Evolutionary conservation across 2,329 filamentous ascomycete genomes (phyloP).

Genomic region (Sporothrix brunneoviolacea): DNA sequence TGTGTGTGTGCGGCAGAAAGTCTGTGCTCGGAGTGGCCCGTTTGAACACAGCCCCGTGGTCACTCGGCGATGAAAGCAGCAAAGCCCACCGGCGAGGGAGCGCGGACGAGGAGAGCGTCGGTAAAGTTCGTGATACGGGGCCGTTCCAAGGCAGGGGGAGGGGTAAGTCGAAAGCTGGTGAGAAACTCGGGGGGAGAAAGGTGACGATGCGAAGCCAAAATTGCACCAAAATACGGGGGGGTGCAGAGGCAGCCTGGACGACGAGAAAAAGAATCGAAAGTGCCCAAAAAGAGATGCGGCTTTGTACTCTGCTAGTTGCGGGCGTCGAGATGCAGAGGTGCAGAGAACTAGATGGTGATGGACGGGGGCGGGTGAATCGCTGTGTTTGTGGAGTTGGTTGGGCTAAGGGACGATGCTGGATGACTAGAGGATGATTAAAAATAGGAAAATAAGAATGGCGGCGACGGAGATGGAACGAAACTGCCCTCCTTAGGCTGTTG

Average conservation of each 20-base stretch:
- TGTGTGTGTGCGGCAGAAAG: no score
- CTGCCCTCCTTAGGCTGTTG: neutral
- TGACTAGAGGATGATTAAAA: constrained; percentile 3
- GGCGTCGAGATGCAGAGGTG: no score
- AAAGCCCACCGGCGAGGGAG: no score
- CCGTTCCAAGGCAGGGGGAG: neutral
- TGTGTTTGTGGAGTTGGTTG: neutral
- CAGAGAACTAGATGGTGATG: neutral
- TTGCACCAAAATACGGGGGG: no score
- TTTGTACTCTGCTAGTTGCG: no score
- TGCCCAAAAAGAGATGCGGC: no score
- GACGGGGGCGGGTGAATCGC: neutral
- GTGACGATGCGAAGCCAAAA: no score
- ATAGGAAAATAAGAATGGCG: constrained; percentile 2
- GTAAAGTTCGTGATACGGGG: no score
- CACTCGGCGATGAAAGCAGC: no score
- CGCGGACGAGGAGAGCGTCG: no score
- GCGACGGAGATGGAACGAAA: neutral
- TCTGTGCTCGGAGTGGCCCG: no score
- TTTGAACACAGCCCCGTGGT: no score
- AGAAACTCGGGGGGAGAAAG: neutral
- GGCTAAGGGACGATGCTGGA: neutral
- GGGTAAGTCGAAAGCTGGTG: neutral
- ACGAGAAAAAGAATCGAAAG: neutral
- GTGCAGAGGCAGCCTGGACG: neutral